Evolutionary conservation across 2,329 filamentous ascomycete genomes (phyloP), one percentile per base, ranked within the genome.

Genomic region (Aspergillus transmontanensis): DNA sequence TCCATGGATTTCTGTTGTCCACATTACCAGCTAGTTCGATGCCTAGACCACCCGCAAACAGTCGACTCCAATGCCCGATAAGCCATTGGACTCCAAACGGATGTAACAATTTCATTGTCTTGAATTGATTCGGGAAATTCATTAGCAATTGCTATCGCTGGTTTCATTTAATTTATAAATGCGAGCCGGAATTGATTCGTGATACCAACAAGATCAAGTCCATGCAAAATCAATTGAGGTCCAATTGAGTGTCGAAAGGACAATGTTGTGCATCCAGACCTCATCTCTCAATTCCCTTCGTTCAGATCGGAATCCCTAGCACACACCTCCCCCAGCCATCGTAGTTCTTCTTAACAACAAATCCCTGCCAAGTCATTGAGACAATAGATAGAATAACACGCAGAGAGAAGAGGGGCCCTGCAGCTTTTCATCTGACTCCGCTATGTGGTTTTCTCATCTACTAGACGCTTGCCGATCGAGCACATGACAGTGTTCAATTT

Each of bases 401-500:
- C 50, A 39, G 28, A 45, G 48, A 59, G 55, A 41, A 61, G 59
- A 62, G 64, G 64, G 64, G 62, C 62, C 56, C 64, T 64, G 59
- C 56, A 46, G 62, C 53, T 51, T 56, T 59, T 43, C 48, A 46
- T 63, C 54, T 36, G 53, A 45, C 57, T 60, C 61, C 51, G 61
- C 61, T 56, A 57, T 57, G 58, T 48, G 56, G 45, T 45, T 36
- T 39, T 50, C 45, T 55, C 12, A 39, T 45, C 34, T 51, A 48
- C 56, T 64, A 61, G 45, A 61, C 57, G 59, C 59, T 32, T 55
- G 64, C 64, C 64, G 64, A 66, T 66, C 64, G 57, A 66, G 61
- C 64, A 68, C 65, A 65, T 67, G 65, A 68, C 64, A 67, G 39
- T 57, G 63, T 61, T 41, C 64, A 66, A 59, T 68, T 68, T 68